A percentile compares a stretch with the other conserved stretches of the same genome.
These are phyloP conservation scores for Sextonia rubra DNA, from an alignment of 164 flowering plant species.

Conservation along the genomic window DNA sequence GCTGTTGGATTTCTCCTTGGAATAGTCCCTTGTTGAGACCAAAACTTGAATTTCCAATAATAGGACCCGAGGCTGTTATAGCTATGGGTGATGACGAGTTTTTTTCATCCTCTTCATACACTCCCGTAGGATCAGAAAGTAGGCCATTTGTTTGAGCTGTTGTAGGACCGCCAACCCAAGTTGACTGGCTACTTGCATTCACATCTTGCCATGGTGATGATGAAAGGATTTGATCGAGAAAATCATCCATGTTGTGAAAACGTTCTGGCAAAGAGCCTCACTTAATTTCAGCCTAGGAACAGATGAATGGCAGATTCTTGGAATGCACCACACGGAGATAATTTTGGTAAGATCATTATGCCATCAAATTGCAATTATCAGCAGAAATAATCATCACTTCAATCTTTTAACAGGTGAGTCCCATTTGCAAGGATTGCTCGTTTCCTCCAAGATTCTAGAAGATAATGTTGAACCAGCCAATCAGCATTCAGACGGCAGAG, in stretches of 20 bases:
- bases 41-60: conserved; percentile 13
- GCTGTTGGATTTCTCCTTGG: conserved; percentile 12
- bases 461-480: not conserved
- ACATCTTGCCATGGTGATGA: conserved; percentile 28
- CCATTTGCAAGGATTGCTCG: not conserved
- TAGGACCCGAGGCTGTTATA: conserved; percentile 4
- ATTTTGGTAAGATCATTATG: not conserved
- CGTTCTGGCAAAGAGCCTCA: not conserved
- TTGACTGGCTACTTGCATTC: conserved; percentile 16
- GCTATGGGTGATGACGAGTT: conserved; percentile 5
- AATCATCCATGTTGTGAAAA: conserved; percentile 24
- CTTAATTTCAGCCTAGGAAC: conserved; percentile 1
- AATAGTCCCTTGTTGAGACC: conserved; percentile 15
- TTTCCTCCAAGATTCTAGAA: not conserved
- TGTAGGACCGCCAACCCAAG: conserved; percentile 21
- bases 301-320: not conserved
- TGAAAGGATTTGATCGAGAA: conserved; percentile 24
- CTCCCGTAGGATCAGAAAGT: conserved; percentile 14
- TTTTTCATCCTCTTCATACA: conserved; percentile 10
- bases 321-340: not conserved
- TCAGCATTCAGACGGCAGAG: not conserved
- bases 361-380: not conserved
- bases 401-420: not conserved
- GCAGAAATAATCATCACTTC: not conserved
- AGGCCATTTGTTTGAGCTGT: conserved; percentile 17